Percentiles rank a stretch among this genome's conserved stretches.
These are phyloP conservation scores for Fraxinus americana DNA, from an alignment of 257 asterid species.

Conservation along the genomic window DNA sequence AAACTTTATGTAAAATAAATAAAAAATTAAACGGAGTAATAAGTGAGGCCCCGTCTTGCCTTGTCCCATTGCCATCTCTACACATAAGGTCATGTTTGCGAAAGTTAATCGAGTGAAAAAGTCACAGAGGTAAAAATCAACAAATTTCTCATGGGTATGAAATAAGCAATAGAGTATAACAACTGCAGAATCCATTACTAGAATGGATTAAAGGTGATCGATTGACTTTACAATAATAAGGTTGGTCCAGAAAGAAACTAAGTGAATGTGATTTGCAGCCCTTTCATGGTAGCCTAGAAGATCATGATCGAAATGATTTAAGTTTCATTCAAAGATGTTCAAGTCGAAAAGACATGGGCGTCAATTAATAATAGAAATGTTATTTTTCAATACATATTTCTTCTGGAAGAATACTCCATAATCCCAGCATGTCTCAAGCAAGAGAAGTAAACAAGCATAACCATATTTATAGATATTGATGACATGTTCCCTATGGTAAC, in stretches of 20 bases:
- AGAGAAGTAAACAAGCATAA: too few species aligned
- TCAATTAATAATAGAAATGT: not conserved
- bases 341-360: slow-evolving; percentile 1
- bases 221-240: not conserved
- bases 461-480: too few species aligned
- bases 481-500: too few species aligned
- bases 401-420: not conserved
- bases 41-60: too few species aligned
- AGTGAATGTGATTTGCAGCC: too few species aligned
- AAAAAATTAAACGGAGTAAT: too few species aligned
- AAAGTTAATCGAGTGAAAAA: slow-evolving; percentile 5
- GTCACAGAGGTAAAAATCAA: not conserved
- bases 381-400: not conserved
- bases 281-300: too few species aligned
- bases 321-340: not conserved
- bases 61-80: too few species aligned
- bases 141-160: too few species aligned
- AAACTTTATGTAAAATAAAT: too few species aligned
- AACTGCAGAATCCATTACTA: not conserved
- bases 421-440: too few species aligned
- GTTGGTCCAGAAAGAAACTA: not conserved
- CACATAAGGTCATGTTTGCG: too few species aligned
- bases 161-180: not conserved
- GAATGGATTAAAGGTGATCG: not conserved
- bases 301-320: not conserved